phyloP scores from a whole-genome alignment of 1,139 yeast species.

The Meyerozyma sp. region DNA sequence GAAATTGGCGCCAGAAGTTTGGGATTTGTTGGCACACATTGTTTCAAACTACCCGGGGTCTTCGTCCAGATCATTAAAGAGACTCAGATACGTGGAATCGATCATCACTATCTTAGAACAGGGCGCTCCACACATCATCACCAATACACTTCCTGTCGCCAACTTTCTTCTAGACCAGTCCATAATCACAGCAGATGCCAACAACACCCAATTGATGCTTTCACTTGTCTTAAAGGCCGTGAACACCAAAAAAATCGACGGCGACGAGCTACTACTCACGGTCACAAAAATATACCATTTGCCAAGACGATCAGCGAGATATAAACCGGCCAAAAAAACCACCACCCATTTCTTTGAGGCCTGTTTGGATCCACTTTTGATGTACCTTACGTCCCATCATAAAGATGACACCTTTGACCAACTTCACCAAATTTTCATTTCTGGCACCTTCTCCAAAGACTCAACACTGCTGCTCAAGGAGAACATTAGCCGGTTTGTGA shows the following conservation, averaged over 20 bases:
- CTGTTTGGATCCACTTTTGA: constrained; percentile 10
- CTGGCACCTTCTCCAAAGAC: constrained; percentile 15
- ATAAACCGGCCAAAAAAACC: constrained; percentile 27
- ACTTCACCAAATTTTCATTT: constrained; percentile 4
- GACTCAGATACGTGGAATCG: constrained; percentile 13
- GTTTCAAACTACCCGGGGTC: constrained; percentile 30
- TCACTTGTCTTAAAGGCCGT: not conserved
- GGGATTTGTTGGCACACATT: constrained; percentile 39
- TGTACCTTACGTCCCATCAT: constrained; percentile 3
- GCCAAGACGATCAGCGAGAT: constrained; percentile 20
- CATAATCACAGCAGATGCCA: not conserved
- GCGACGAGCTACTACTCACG: not conserved
- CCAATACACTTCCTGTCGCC: constrained; percentile 4
- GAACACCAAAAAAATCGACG: not conserved
- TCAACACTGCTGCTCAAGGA: constrained; percentile 11
- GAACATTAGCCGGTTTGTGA: constrained; percentile 15
- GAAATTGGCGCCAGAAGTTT: constrained; percentile 34
- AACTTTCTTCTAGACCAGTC: not conserved
- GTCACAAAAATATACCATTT: constrained; percentile 17
- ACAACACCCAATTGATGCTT: not conserved
- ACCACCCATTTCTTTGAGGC: constrained; percentile 18
- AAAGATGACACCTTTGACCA: not conserved
- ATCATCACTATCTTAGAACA: constrained; percentile 20
- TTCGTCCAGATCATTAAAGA: constrained; percentile 31
- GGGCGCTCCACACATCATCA: not conserved